Evolutionary conservation across 2,329 filamentous ascomycete species (phyloP).

Genomic region (Escovopsis sp.): DNA sequence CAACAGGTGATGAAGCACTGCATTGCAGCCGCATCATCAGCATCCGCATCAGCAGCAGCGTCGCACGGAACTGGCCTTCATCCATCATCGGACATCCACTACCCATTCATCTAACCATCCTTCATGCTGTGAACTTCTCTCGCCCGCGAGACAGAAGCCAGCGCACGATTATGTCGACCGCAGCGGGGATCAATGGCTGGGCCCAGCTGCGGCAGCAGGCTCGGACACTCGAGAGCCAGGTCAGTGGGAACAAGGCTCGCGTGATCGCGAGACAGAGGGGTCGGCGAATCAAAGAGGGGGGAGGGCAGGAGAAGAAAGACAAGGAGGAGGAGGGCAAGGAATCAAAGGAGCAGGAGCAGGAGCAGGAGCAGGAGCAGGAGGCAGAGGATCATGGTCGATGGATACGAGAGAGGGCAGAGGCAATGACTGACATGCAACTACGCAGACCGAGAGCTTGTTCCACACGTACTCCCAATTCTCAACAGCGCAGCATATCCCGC

Average conservation of each 20-base stretch:
- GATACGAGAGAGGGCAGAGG: too few species aligned
- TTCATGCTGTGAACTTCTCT: not conserved
- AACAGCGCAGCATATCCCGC: constrained; percentile 59
- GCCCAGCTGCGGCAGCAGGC: constrained; percentile 88
- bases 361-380: too few species aligned
- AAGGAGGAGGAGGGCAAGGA: too few species aligned
- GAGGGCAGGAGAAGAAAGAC: too few species aligned
- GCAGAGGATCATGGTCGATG: too few species aligned
- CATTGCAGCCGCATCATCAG: not conserved
- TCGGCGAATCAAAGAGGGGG: too few species aligned
- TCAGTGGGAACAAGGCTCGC: constrained; percentile 26
- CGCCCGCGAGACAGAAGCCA: not conserved
- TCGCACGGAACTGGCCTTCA: constrained; percentile 3
- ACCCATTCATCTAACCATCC: too few species aligned
- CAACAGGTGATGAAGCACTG: not conserved
- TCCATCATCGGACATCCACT: too few species aligned
- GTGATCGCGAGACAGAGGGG: too few species aligned
- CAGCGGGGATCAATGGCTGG: constrained; percentile 56
- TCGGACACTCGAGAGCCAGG: constrained; percentile 77
- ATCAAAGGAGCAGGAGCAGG: too few species aligned
- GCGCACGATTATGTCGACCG: constrained; percentile 32
- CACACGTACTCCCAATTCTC: constrained; percentile 87
- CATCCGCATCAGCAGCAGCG: not conserved
- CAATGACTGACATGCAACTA: not conserved
- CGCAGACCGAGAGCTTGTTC: constrained; percentile 68